Percentiles rank a stretch among this genome's conserved stretches.
These are phyloP conservation scores for Castanea crenata DNA, from an alignment of 306 rosid genomes.

Conservation along the genomic window DNA sequence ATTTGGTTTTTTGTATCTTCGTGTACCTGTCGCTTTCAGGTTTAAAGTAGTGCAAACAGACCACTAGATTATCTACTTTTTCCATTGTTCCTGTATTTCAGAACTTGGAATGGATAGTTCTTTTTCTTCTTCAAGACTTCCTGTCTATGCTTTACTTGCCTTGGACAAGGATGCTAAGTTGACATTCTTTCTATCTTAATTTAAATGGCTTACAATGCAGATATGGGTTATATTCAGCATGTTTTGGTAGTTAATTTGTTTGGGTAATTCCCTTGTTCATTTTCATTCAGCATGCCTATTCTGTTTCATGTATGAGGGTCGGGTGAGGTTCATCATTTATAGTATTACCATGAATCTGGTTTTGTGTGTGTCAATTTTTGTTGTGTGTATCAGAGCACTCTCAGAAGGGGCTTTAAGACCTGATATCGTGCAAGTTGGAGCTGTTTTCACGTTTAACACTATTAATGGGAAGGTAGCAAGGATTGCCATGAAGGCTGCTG, in stretches of 20 bases:
- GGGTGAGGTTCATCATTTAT: not conserved
- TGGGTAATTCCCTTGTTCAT: not conserved
- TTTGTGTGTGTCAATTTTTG: slow-evolving; percentile 30
- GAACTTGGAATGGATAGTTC: not conserved
- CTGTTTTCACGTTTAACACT: slow-evolving; percentile 36
- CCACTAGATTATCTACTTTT: not conserved
- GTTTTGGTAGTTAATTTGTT: not conserved
- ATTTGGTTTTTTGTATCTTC: not conserved
- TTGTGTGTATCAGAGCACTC: slow-evolving; percentile 28
- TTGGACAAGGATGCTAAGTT: too few species aligned
- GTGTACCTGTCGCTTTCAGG: not conserved
- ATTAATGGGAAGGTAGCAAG: slow-evolving; percentile 46
- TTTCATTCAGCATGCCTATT: not conserved
- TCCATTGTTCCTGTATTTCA: not conserved
- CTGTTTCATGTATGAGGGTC: not conserved
- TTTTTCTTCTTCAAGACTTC: not conserved
- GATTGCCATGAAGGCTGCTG: slow-evolving; percentile 52
- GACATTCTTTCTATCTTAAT: not conserved
- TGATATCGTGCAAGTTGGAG: slow-evolving; percentile 43
- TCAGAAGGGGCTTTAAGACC: slow-evolving; percentile 36
- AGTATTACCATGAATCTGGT: slow-evolving; percentile 23
- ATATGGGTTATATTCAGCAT: not conserved
- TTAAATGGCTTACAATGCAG: not conserved
- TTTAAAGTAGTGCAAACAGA: not conserved
- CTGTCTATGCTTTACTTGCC: not conserved